A percentile compares a stretch with the other conserved stretches of the same genome.
Evolutionary conservation across 2,329 filamentous ascomycete genomes (phyloP).

Genomic region (Herpomyces periplanetae): DNA sequence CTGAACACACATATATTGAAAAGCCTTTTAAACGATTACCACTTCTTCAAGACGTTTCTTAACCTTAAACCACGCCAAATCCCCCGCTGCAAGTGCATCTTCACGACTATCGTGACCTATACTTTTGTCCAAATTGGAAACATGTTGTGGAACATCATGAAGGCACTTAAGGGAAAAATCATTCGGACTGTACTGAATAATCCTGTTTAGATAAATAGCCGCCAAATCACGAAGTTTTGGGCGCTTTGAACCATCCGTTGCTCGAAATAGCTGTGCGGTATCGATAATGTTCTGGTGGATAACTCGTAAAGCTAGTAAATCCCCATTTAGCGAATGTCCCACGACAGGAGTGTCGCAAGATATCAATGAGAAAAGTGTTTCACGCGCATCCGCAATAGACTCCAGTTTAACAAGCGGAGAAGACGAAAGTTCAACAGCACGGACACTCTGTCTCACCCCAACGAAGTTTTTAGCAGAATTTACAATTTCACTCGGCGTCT

Average conservation of each 20-base stretch:
- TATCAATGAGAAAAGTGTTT: constrained; percentile 33
- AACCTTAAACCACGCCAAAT: constrained; percentile 34
- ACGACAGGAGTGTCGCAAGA: constrained; percentile 42
- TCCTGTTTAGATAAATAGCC: constrained; percentile 22
- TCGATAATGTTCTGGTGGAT: constrained; percentile 57
- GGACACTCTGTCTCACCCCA: too few species aligned
- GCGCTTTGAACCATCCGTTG: constrained; percentile 31
- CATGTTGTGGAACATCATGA: too few species aligned
- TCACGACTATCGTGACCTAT: constrained; percentile 63
- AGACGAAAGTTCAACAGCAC: too few species aligned
- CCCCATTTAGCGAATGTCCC: constrained; percentile 79
- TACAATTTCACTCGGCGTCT: too few species aligned
- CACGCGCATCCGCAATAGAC: constrained; percentile 30
- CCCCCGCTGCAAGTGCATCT: constrained; percentile 56
- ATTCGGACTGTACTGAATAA: too few species aligned
- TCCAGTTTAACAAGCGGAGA: constrained; percentile 24
- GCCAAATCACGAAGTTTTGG: constrained; percentile 37
- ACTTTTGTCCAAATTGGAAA: constrained; percentile 16
- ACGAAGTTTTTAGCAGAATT: too few species aligned
- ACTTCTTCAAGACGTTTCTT: too few species aligned
- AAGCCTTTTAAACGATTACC: too few species aligned
- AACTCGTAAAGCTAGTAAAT: constrained; percentile 47
- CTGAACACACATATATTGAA: too few species aligned
- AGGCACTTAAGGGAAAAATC: too few species aligned
- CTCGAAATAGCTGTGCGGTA: constrained; percentile 46